These are phyloP conservation scores for Trametes cinnabarina DNA, from an alignment of 768 basidiomycete genomes.

Conservation along the genomic window DNA sequence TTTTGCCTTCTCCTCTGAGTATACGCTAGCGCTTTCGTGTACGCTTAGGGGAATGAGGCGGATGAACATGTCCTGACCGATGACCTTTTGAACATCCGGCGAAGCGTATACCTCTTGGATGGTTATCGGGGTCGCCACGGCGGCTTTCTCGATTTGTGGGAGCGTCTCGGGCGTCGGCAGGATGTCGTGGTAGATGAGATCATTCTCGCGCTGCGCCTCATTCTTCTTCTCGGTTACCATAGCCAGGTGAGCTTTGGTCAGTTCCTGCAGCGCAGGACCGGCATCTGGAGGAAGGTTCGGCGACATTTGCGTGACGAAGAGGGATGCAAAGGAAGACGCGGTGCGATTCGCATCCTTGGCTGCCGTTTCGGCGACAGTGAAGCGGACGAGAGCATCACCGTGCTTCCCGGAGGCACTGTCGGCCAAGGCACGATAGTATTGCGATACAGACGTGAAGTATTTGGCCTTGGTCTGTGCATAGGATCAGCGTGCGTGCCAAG, in stretches of 20 bases:
- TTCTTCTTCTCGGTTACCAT: slow-evolving; percentile 71
- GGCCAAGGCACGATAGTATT: slow-evolving; percentile 81
- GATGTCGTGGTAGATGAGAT: slow-evolving; percentile 94
- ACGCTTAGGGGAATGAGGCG: slow-evolving; percentile 89
- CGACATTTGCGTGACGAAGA: slow-evolving; percentile 69
- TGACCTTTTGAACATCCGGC: slow-evolving; percentile 90
- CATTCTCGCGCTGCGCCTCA: slow-evolving; percentile 87
- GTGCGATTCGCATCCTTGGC: slow-evolving; percentile 82
- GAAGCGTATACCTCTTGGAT: slow-evolving; percentile 94
- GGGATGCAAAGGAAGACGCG: slow-evolving; percentile 64
- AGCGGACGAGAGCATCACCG: slow-evolving; percentile 82
- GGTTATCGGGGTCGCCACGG: slow-evolving; percentile 78
- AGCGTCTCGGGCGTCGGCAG: slow-evolving; percentile 77
- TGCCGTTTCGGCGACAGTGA: slow-evolving; percentile 68
- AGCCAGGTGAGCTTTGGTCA: slow-evolving; percentile 78
- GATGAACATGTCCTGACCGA: slow-evolving; percentile 88
- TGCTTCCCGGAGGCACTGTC: slow-evolving; percentile 77
- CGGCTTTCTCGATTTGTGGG: slow-evolving; percentile 76
- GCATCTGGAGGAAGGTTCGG: slow-evolving; percentile 88
- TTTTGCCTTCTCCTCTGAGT: slow-evolving; percentile 99
- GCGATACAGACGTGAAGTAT: slow-evolving; percentile 80
- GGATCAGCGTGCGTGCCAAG: not conserved
- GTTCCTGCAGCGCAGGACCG: slow-evolving; percentile 72
- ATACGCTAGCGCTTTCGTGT: slow-evolving; percentile 93
- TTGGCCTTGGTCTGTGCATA: slow-evolving; percentile 82